These are phyloP conservation scores for Spathaspora boniae DNA, from an alignment of 805 yeast genomes.

Conservation along the genomic window DNA sequence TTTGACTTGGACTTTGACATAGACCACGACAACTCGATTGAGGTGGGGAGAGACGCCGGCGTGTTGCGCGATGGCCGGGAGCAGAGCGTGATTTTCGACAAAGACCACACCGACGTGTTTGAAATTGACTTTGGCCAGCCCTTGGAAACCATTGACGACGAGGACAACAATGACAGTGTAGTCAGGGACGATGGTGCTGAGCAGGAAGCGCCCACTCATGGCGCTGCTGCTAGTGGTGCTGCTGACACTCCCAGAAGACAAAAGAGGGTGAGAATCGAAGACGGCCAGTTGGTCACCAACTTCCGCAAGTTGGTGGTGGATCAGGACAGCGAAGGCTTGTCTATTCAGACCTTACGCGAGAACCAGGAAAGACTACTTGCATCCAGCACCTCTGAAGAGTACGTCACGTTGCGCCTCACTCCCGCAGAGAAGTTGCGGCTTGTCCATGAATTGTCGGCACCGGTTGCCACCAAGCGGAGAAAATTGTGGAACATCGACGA, in stretches of 20 bases:
- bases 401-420: slow-evolving; percentile 25
- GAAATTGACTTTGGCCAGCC: slow-evolving; percentile 40
- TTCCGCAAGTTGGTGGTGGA: slow-evolving; percentile 48
- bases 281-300: slow-evolving; percentile 45
- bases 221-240: no score
- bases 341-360: slow-evolving; percentile 28
- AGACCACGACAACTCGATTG: slow-evolving; percentile 47
- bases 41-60: slow-evolving; percentile 47
- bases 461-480: slow-evolving; percentile 26
- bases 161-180: slow-evolving; percentile 1
- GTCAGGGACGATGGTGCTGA: slow-evolving; percentile 7
- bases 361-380: slow-evolving; percentile 26
- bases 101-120: slow-evolving; percentile 14
- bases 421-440: slow-evolving; percentile 31
- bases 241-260: slow-evolving; percentile 11
- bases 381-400: slow-evolving; percentile 13
- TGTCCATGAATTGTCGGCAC: slow-evolving; percentile 32
- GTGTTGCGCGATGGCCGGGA: slow-evolving; percentile 20
- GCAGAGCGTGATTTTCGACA: slow-evolving; percentile 16
- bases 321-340: slow-evolving; percentile 36
- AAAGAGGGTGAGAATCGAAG: slow-evolving; percentile 31
- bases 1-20: slow-evolving; percentile 34
- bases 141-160: slow-evolving; percentile 32
- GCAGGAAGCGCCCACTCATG: slow-evolving; percentile 10
- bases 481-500: slow-evolving; percentile 27